Evolutionary conservation across 1,284 basidiomycete species (phyloP).

Genomic region (Termitomyces sp.): DNA sequence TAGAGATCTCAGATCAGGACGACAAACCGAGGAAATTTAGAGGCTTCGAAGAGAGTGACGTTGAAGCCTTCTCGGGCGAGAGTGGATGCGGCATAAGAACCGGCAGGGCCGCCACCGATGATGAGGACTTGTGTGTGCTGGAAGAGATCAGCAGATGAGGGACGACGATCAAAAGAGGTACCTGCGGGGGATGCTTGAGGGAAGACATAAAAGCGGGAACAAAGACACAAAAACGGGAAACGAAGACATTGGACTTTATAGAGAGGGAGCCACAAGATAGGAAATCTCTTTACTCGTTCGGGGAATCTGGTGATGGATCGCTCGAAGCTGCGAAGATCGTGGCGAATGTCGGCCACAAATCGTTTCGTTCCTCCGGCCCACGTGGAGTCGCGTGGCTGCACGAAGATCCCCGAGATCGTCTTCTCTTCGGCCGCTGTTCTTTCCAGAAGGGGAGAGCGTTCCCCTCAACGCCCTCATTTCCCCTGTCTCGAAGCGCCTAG

Average conservation of each 20-base stretch:
- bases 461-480: neutral
- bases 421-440: neutral
- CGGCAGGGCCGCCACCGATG: slow-evolving; percentile 67
- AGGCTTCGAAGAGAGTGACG: slow-evolving; percentile 63
- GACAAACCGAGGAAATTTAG: slow-evolving; percentile 59
- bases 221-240: neutral
- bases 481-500: neutral
- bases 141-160: neutral
- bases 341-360: slow-evolving; percentile 3
- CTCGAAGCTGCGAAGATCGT: slow-evolving; percentile 4
- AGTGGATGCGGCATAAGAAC: slow-evolving; percentile 65
- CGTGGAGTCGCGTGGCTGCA: slow-evolving; percentile 12
- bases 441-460: neutral
- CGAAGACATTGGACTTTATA: slow-evolving; percentile 15
- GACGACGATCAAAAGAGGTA: slow-evolving; percentile 7
- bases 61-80: slow-evolving; percentile 67
- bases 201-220: slow-evolving; percentile 4
- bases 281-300: slow-evolving; percentile 15
- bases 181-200: slow-evolving; percentile 18
- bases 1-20: neutral
- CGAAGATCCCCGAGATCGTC: slow-evolving; percentile 5
- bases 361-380: slow-evolving; percentile 2
- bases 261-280: slow-evolving; percentile 1
- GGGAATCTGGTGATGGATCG: slow-evolving; percentile 6
- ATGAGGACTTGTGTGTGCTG: slow-evolving; percentile 49